phyloP scores from a whole-genome alignment of 106 monocot genomes.

The Xerophyta viscosa region DNA sequence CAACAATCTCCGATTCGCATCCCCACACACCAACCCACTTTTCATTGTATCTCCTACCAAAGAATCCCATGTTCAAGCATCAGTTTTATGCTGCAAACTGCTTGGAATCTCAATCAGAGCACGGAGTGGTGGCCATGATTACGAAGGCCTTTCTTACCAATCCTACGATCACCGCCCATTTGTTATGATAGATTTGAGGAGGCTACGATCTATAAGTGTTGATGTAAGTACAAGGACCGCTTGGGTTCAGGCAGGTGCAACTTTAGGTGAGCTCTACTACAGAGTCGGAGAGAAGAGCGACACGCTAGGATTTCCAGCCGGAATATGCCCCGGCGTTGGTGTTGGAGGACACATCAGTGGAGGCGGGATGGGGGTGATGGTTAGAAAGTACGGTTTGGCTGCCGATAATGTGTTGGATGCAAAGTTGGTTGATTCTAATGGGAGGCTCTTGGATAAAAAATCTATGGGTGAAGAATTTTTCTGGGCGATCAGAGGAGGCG shows the following conservation, averaged over 20 bases:
- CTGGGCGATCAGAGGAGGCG: constrained; percentile 10
- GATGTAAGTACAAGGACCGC: constrained; percentile 16
- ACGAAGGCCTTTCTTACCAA: constrained; percentile 41
- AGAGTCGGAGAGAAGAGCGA: constrained; percentile 14
- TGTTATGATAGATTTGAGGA: constrained; percentile 21
- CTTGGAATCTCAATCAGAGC: constrained; percentile 28
- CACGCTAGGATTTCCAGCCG: constrained; percentile 20
- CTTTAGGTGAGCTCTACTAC: constrained; percentile 44
- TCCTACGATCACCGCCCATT: constrained; percentile 14
- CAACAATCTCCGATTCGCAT: not conserved
- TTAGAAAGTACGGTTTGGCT: constrained; percentile 13
- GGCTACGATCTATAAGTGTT: constrained; percentile 14
- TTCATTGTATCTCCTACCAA: not conserved
- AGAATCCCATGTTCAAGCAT: constrained; percentile 4
- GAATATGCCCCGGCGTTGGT: constrained; percentile 29
- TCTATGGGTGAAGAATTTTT: constrained; percentile 11
- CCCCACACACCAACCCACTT: not conserved
- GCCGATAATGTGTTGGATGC: constrained; percentile 6
- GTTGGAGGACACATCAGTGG: constrained; percentile 27
- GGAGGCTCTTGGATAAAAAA: not conserved
- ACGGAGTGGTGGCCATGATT: constrained; percentile 51
- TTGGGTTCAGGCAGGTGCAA: constrained; percentile 63
- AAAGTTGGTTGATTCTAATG: not conserved
- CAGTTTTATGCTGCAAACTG: not conserved
- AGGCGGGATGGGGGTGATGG: constrained; percentile 31